Percentiles rank a stretch among this genome's conserved stretches.
phyloP scores from a whole-genome alignment of 2,329 filamentous ascomycete species.

The Orbilia quercus region DNA sequence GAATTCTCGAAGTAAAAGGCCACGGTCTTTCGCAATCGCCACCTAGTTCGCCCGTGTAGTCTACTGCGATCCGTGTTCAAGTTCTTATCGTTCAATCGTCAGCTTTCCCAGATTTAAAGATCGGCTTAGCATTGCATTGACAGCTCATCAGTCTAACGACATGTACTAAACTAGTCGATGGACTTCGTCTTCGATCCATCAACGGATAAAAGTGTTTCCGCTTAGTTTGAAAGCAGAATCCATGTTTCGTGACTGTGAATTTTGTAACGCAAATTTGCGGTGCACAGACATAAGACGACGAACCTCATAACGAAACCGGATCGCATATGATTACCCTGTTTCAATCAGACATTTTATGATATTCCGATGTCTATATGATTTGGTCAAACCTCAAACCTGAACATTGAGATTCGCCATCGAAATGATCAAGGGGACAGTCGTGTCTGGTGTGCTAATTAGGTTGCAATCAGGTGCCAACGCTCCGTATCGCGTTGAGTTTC shows the following conservation, averaged over 20 bases:
- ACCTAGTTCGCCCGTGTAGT: neutral
- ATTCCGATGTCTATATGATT: too few species aligned
- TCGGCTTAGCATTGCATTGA: constrained; percentile 29
- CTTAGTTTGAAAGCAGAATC: neutral
- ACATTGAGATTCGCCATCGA: neutral
- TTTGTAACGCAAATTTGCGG: too few species aligned
- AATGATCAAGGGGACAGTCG: constrained; percentile 1
- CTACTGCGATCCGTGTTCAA: neutral
- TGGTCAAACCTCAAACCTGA: too few species aligned
- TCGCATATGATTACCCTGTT: neutral
- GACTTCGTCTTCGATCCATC: neutral
- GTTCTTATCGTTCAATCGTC: neutral
- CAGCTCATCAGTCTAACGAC: constrained; percentile 27
- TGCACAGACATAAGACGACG: too few species aligned
- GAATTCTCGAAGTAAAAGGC: neutral
- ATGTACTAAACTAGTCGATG: neutral
- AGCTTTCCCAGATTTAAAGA: constrained; percentile 1
- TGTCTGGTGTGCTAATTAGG: neutral
- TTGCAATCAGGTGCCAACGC: too few species aligned
- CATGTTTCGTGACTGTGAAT: too few species aligned
- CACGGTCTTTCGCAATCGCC: neutral
- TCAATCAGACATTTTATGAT: too few species aligned
- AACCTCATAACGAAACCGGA: neutral
- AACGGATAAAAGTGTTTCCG: too few species aligned
- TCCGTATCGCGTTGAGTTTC: neutral